Conservation (phyloP, 148 eudicot species). For the Fagopyrum esculentum region DNA sequence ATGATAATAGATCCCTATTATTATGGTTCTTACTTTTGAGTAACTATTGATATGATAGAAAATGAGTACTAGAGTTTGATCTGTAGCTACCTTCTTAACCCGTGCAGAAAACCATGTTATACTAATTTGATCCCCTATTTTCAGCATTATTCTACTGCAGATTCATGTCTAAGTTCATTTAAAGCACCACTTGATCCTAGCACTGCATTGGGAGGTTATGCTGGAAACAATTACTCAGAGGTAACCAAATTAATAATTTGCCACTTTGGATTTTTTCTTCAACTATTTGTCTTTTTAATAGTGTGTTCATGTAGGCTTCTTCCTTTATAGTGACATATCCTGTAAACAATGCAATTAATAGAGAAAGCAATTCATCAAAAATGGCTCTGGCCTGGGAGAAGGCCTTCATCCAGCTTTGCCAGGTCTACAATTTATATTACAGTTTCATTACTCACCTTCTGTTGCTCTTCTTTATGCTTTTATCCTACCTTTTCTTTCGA, state of each 20-base stretch:
- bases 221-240: slow-evolving; percentile 86
- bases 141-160: slow-evolving; percentile 78
- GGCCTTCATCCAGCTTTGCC: slow-evolving; percentile 83
- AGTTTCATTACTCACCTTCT: slow-evolving; percentile 9
- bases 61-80: background rate
- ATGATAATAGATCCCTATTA: background rate
- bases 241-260: slow-evolving; percentile 32
- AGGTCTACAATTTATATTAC: slow-evolving; percentile 34
- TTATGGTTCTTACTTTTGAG: background rate
- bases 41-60: background rate
- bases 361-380: slow-evolving; percentile 60
- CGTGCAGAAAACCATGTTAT: background rate
- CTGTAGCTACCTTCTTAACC: background rate
- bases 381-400: slow-evolving; percentile 89
- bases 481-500: background rate
- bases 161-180: slow-evolving; percentile 82
- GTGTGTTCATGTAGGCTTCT: slow-evolving; percentile 64
- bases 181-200: slow-evolving; percentile 98
- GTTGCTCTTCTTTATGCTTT: slow-evolving; percentile 12
- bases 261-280: background rate
- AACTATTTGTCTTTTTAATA: slow-evolving; percentile 14
- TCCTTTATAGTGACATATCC: slow-evolving; percentile 96
- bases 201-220: slow-evolving; percentile 89
- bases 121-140: slow-evolving; percentile 5
- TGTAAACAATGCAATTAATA: slow-evolving; percentile 79